Evolutionary conservation across 805 yeast genomes (phyloP).

Genomic region (Tetrapisispora phaffii): DNA sequence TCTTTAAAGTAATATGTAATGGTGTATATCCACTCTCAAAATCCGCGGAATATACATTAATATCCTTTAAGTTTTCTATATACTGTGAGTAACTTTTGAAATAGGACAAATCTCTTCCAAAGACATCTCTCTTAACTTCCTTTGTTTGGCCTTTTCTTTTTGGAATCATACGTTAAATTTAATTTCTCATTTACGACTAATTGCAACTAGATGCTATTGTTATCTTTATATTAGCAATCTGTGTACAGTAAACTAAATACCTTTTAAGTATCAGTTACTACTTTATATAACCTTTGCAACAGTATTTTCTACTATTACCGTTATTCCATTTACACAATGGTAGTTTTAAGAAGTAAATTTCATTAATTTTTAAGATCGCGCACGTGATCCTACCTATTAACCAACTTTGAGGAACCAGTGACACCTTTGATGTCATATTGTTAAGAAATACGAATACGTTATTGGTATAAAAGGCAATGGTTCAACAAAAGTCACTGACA

Average conservation of each 20-base stretch:
- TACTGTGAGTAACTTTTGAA: conserved; percentile 17
- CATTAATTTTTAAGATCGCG: too few relatives aligned
- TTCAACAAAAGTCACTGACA: too few relatives aligned
- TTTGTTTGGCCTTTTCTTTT: conserved; percentile 6
- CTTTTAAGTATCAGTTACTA: neutral
- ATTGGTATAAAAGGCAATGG: too few relatives aligned
- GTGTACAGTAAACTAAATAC: neutral
- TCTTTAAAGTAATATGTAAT: conserved; percentile 50
- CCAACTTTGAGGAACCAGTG: too few relatives aligned
- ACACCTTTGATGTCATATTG: too few relatives aligned
- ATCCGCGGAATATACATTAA: conserved; percentile 42
- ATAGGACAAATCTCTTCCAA: conserved; percentile 44
- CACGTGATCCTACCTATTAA: too few relatives aligned
- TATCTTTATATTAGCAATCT: neutral
- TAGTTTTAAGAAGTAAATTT: too few relatives aligned
- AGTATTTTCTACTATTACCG: too few relatives aligned
- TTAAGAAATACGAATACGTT: too few relatives aligned
- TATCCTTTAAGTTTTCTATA: conserved; percentile 6
- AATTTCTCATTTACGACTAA: neutral
- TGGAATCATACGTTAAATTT: conserved; percentile 4
- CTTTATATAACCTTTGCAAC: too few relatives aligned
- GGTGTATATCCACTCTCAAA: conserved; percentile 76
- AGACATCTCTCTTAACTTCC: conserved; percentile 41
- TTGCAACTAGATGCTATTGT: neutral
- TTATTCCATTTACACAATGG: too few relatives aligned